Evolutionary conservation across 345 rosid genomes (phyloP), one percentile per base, ranked within the genome.

Genomic region (Lepidium didymum): DNA sequence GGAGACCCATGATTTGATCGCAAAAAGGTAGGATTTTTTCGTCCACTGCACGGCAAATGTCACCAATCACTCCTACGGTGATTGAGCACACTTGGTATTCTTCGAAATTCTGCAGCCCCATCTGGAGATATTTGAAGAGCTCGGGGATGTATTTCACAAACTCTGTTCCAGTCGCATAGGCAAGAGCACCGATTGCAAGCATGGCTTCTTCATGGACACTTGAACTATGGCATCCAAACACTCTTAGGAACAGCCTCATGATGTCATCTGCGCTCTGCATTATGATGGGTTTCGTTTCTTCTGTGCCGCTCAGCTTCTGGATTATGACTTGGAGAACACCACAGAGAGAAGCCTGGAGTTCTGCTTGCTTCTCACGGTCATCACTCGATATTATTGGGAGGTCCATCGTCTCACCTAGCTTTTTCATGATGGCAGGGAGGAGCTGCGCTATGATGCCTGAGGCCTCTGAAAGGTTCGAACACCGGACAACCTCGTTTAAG

Each of bases 201-300:
- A 94, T 94, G 43, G 96, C 97, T 78, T 94, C 99, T 82, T 94
- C 96, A n/a, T 89, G 96, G 52, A 91, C 96, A 6, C 96, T 91
- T 67, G 99, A 87, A 78, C 91, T 91, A 67, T 84, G 89, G 74
- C 96, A 94, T 49, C 84, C 92, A 69, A 94, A 84, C 50, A 91
- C 97, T 73, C 78, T 82, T 12, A 94, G 91, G 80, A 91, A 89
- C 69, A 91, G 57, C 41, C 81, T 10, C 99, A 94, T 94, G 61
- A 94, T 91, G 75, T 84, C 83, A 79, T 94, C 96, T 3, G 91
- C 91, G 36, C 78, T 83, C 79, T 83, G 95, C 49, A 80, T 75
- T 54, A 94, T 62, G 42, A 84, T 56, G 29, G 84, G 53, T 79
- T 80, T 89, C 41, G 97, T 87, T 53, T 72, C 83, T 19, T 94